Evolutionary conservation across 2,329 filamentous ascomycete genomes (phyloP).

Genomic region (Exophiala aquamarina): DNA sequence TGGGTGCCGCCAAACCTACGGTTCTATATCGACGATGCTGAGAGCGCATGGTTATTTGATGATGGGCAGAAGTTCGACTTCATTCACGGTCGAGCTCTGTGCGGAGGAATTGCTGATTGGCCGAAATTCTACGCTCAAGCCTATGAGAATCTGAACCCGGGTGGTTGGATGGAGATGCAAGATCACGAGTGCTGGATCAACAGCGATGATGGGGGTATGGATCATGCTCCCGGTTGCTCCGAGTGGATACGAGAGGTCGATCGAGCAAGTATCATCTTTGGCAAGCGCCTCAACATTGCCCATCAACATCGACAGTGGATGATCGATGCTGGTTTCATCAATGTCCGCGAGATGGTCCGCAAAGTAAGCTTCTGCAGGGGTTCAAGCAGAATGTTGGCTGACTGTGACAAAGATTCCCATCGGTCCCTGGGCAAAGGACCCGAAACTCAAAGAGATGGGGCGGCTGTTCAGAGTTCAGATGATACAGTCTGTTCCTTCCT

Average conservation of each 20-base stretch:
- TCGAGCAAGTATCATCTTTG: conserved; percentile 4
- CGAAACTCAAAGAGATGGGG: conserved; percentile 30
- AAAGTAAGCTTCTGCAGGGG: conserved; percentile 3
- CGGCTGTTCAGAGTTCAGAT: conserved; percentile 7
- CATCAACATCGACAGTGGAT: conserved; percentile 9
- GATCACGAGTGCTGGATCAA: conserved; percentile 24
- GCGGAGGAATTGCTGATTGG: conserved; percentile 59
- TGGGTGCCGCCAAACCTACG: conserved; percentile 43
- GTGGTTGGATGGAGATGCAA: conserved; percentile 43
- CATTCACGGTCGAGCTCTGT: conserved; percentile 57
- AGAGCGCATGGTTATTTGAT: conserved; percentile 53
- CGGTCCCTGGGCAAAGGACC: conserved; percentile 31
- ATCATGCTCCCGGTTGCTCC: not conserved
- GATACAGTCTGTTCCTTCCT: conserved; percentile 8
- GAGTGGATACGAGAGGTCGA: conserved; percentile 1
- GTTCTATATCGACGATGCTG: conserved; percentile 59
- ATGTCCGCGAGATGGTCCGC: conserved; percentile 18
- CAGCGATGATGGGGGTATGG: conserved; percentile 6
- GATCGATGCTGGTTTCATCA: conserved; percentile 28
- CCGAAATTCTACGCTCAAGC: conserved; percentile 48
- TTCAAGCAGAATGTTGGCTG: not conserved
- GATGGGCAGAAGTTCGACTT: conserved; percentile 58
- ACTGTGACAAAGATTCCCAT: conserved; percentile 27
- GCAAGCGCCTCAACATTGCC: conserved; percentile 11
- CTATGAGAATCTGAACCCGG: conserved; percentile 35